phyloP scores from a whole-genome alignment of 495 filamentous ascomycete genomes.

The Lichenothelia convexa region DNA sequence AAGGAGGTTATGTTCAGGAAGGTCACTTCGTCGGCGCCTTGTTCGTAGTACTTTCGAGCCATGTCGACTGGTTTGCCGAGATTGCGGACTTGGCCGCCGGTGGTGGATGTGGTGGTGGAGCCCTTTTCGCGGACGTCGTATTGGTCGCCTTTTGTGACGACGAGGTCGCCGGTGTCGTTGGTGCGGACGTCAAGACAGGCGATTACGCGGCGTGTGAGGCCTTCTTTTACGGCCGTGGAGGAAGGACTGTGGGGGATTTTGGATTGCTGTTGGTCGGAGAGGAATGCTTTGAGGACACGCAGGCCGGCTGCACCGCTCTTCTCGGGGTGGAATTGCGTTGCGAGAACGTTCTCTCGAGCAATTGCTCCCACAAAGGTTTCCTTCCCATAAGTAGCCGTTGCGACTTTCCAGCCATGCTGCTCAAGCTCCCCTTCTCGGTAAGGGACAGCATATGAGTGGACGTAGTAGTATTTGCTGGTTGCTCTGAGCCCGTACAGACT shows the following conservation, averaged over 20 bases:
- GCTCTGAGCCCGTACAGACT: constrained; percentile 59
- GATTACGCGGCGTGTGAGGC: constrained; percentile 76
- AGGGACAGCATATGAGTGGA: constrained; percentile 80
- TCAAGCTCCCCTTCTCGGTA: constrained; percentile 56
- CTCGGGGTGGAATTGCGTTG: constrained; percentile 94
- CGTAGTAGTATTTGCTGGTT: constrained; percentile 91
- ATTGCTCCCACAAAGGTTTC: constrained; percentile 89
- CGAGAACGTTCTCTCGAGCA: constrained; percentile 64
- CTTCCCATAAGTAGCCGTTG: constrained; percentile 62
- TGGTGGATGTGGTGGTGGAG: constrained; percentile 24
- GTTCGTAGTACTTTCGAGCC: constrained; percentile 84
- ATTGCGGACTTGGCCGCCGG: constrained; percentile 67
- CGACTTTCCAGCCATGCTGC: constrained; percentile 67
- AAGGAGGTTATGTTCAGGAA: constrained; percentile 98
- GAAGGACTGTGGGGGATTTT: constrained; percentile 19
- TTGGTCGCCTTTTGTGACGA: constrained; percentile 96
- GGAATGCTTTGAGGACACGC: constrained; percentile 65
- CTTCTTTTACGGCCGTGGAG: constrained; percentile 25
- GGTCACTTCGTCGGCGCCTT: constrained; percentile 90
- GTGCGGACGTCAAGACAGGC: constrained; percentile 90
- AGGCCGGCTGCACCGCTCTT: constrained; percentile 86
- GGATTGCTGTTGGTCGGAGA: constrained; percentile 41
- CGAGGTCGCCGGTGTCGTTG: constrained; percentile 89
- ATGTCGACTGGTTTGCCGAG: constrained; percentile 92
- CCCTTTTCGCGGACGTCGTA: constrained; percentile 97